A percentile compares a stretch with the other conserved stretches of the same genome.
Conservation (phyloP, 2,329 filamentous ascomycete species). For the Ophiostoma angusticollis region DNA sequence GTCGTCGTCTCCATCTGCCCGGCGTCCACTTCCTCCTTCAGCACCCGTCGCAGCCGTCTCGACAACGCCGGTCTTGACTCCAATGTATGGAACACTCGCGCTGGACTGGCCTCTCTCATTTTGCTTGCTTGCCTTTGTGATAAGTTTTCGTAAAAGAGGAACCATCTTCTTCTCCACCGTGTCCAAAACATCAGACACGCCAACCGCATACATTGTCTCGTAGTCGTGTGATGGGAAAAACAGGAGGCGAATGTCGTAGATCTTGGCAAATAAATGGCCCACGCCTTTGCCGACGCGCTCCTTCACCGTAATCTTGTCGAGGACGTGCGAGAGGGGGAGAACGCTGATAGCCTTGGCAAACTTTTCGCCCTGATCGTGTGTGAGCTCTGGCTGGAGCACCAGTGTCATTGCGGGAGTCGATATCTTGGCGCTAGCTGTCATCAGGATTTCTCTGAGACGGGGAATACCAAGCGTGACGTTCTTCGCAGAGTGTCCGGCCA, state of each 20-base stretch:
- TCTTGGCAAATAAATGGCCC: conserved; percentile 60
- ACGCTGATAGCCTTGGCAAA: conserved; percentile 91
- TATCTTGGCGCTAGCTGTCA: conserved; percentile 86
- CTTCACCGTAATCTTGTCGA: conserved; percentile 68
- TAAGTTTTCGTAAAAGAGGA: conserved; percentile 54
- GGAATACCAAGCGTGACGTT: conserved; percentile 99
- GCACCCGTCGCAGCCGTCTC: conserved; percentile 32
- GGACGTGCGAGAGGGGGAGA: conserved; percentile 68
- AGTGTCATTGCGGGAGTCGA: conserved; percentile 87
- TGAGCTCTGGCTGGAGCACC: conserved; percentile 59
- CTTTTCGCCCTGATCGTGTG: conserved; percentile 52
- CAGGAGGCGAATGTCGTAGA: conserved; percentile 67
- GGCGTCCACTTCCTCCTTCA: conserved; percentile 24
- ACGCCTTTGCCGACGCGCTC: conserved; percentile 66
- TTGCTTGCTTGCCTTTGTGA: conserved; percentile 73
- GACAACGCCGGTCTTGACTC: conserved; percentile 38
- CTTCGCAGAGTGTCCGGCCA: conserved; percentile 94
- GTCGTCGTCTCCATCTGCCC: conserved; percentile 41
- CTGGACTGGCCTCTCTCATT: conserved; percentile 50
- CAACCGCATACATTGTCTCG: conserved; percentile 71
- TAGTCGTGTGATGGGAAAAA: conserved; percentile 84
- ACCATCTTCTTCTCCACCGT: conserved; percentile 75
- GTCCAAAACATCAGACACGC: conserved; percentile 59
- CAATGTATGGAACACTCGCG: conserved; percentile 65
- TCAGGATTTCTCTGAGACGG: conserved; percentile 90